These are phyloP conservation scores for Physaria fendleri DNA, from an alignment of 345 rosid species.

Conservation along the genomic window DNA sequence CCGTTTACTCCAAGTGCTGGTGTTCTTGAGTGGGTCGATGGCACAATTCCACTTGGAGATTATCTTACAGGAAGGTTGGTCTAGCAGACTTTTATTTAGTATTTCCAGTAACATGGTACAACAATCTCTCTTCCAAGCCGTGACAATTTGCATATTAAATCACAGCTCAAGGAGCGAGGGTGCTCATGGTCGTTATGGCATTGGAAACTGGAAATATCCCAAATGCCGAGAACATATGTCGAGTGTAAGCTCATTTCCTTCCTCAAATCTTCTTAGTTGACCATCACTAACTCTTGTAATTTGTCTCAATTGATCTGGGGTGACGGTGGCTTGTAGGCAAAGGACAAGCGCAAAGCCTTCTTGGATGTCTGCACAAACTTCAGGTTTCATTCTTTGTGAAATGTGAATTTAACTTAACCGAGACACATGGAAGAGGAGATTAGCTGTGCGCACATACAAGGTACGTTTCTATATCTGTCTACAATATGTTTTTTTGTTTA, in stretches of 20 bases:
- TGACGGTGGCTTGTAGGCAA: conserved; percentile 44
- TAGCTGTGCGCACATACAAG: no score
- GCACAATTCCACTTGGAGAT: conserved; percentile 92
- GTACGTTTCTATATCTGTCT: no score
- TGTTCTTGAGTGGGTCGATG: conserved; percentile 97
- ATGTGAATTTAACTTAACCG: not conserved
- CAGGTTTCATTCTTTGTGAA: conserved; percentile 49
- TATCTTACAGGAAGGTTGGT: conserved; percentile 86
- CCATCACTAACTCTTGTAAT: conserved; percentile 7
- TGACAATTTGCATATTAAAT: conserved; percentile 23
- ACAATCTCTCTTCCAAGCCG: not conserved
- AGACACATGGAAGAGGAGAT: no score
- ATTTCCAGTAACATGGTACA: conserved; percentile 1
- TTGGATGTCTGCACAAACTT: conserved; percentile 80
- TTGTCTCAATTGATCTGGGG: not conserved
- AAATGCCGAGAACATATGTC: conserved; percentile 81
- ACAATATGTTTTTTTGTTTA: no score
- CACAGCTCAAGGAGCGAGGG: conserved; percentile 82
- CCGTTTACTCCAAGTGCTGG: conserved; percentile 99
- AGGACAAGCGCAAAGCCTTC: conserved; percentile 83
- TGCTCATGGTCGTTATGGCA: conserved; percentile 84
- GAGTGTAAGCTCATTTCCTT: conserved; percentile 48
- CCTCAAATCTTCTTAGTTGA: conserved; percentile 4
- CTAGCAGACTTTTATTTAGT: not conserved
- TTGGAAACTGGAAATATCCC: conserved; percentile 69